Conservation (phyloP, 805 yeast genomes). For the Cyberlindnera sargentensis region DNA sequence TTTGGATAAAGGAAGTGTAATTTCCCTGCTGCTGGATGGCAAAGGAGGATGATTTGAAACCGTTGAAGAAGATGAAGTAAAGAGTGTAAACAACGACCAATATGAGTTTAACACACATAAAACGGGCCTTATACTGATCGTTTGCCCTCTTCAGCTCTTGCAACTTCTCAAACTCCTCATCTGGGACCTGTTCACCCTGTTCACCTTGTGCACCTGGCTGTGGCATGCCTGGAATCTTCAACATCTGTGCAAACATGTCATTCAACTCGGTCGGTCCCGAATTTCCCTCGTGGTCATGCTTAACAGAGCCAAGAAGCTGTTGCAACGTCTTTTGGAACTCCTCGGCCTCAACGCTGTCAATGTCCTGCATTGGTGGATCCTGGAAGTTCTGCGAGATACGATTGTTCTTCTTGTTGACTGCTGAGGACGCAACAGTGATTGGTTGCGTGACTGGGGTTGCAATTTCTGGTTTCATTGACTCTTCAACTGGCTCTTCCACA, state of each 20-base stretch:
- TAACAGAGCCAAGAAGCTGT: slow-evolving; percentile 8
- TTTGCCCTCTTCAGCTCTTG: slow-evolving; percentile 11
- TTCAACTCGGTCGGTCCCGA: neutral
- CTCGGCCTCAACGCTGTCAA: slow-evolving; percentile 5
- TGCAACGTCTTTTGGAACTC: slow-evolving; percentile 19
- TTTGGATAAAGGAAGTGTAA: slow-evolving; percentile 10
- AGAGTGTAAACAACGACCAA: slow-evolving; percentile 2
- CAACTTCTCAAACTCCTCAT: slow-evolving; percentile 4
- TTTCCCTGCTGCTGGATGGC: slow-evolving; percentile 1
- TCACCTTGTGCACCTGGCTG: neutral
- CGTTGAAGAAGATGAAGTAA: slow-evolving; percentile 8
- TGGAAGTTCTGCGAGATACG: slow-evolving; percentile 17
- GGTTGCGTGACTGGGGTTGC: too few relatives aligned
- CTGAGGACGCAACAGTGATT: neutral
- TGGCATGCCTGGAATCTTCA: slow-evolving; percentile 1
- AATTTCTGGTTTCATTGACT: neutral
- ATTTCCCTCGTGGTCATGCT: slow-evolving; percentile 4
- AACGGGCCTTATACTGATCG: slow-evolving; percentile 19
- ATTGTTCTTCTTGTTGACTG: slow-evolving; percentile 1
- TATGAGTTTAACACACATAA: slow-evolving; percentile 13
- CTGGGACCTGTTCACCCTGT: neutral
- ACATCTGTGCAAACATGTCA: slow-evolving; percentile 5
- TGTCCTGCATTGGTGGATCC: slow-evolving; percentile 12
- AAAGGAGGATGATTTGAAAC: slow-evolving; percentile 8
- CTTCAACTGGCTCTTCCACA: slow-evolving; percentile 1